Base-by-base conservation (phyloP, 768 basidiomycete genomes). In the Pleurotus citrinopileatus region DNA sequence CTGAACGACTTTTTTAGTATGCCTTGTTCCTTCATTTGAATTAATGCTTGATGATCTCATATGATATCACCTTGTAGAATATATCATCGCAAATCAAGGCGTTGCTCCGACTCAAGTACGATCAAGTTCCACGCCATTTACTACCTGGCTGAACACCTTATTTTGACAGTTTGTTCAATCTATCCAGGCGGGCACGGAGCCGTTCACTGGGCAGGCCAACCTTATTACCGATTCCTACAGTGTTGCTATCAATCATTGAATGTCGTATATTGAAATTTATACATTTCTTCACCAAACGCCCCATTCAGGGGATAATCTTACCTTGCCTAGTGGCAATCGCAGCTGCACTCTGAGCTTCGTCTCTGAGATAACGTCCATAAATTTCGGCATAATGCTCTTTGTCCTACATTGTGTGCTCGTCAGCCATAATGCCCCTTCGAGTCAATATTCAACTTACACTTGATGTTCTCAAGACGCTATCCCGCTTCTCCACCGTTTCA, bases 181-280 rank as follows among this genome's bases (percentile, higher is more conserved):
- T 6, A 76, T 84, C 36, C 78, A 82, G 62, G 67, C 80, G 1
- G 82, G 82, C 17, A 80, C 79, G 2, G 82, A 82, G 63, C 70
- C 81, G 0, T 82, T 82, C 67, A 73, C 69, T 20, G 82, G 82
- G 29, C 65, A 65, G 22, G 82, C 81, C 28, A 70, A 64, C 42
- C 68, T 83, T 32, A 55, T 78, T 45, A 81, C 69, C 43, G 57
- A 60, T 38, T 67, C 61, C 55, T 79, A 70, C 64, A 73, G 67
- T 59, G 76, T 79, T 34, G 60, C 69, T 10, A 65, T 77, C 23
- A 42, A 46, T 17, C 38, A 40, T 19, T 40, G n/a, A n/a, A n/a
- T n/a, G n/a, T n/a, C n/a, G n/a, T n/a, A n/a, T n/a, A 32, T 32
- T 32, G 13, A 6, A 32, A 6, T 32, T 32, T 6, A 6, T 32